Conservation (phyloP, 2,329 filamentous ascomycete species). For the Exophiala dermatitidis region DNA sequence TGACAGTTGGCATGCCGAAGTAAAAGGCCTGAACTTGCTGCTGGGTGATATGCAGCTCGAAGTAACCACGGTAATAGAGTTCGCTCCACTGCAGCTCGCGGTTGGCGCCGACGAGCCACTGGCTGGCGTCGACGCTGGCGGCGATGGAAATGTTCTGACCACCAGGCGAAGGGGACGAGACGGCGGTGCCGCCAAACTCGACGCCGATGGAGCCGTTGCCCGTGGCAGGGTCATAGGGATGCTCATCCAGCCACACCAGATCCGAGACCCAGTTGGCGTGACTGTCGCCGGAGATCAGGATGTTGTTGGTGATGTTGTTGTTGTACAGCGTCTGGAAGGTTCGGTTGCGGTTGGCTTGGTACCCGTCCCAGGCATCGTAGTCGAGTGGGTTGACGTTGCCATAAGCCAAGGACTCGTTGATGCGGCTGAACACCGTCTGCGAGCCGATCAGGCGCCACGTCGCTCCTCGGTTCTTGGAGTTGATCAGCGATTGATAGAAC, state of each 20-base stretch:
- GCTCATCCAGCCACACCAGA: slow-evolving; percentile 51
- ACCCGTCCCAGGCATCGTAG: slow-evolving; percentile 59
- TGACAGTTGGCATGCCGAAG: slow-evolving; percentile 57
- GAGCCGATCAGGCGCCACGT: slow-evolving; percentile 66
- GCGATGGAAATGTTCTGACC: slow-evolving; percentile 53
- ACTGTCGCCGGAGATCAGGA: slow-evolving; percentile 64
- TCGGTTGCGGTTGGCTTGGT: slow-evolving; percentile 62
- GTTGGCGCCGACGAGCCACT: slow-evolving; percentile 47
- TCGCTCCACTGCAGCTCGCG: slow-evolving; percentile 66
- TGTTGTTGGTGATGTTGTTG: slow-evolving; percentile 64
- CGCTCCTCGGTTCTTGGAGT: slow-evolving; percentile 57
- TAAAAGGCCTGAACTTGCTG: slow-evolving; percentile 56
- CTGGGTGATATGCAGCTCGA: slow-evolving; percentile 53
- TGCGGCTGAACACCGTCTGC: slow-evolving; percentile 59
- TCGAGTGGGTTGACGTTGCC: slow-evolving; percentile 42
- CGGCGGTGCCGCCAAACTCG: slow-evolving; percentile 61
- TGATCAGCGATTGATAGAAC: slow-evolving; percentile 57
- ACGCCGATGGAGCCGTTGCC: slow-evolving; percentile 54
- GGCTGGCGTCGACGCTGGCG: slow-evolving; percentile 43
- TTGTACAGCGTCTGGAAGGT: slow-evolving; percentile 60
- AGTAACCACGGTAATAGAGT: slow-evolving; percentile 67
- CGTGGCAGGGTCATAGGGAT: slow-evolving; percentile 48
- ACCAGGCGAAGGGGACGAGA: slow-evolving; percentile 53
- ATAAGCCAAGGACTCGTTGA: slow-evolving; percentile 44
- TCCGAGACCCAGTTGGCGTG: slow-evolving; percentile 61